A percentile compares a stretch with the other conserved stretches of the same genome.
phyloP scores from a whole-genome alignment of 257 asterid species.

The Solanum dulcamara region DNA sequence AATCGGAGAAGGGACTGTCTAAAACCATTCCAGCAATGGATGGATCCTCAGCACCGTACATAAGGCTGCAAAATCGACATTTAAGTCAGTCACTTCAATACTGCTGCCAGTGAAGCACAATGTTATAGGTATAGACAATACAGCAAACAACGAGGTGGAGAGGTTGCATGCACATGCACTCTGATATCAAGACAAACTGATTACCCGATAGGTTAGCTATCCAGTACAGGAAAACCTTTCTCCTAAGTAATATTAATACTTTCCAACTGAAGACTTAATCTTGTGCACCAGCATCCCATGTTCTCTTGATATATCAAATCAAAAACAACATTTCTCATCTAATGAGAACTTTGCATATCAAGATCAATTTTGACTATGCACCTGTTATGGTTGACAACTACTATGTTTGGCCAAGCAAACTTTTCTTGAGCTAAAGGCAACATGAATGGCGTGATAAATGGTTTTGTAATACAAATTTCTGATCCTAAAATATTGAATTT shows the following conservation, averaged over 20 bases:
- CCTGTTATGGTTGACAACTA: background rate
- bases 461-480: background rate
- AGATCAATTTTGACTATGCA: background rate
- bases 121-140: background rate
- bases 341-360: background rate
- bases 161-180: background rate
- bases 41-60: constrained; percentile 97
- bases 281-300: background rate
- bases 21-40: constrained; percentile 98
- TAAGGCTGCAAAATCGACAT: constrained; percentile 52
- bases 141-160: background rate
- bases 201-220: background rate
- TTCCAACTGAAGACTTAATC: background rate
- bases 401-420: background rate
- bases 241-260: background rate
- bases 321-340: background rate
- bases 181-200: background rate
- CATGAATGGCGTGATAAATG: background rate
- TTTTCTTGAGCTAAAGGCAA: background rate
- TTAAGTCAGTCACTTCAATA: background rate
- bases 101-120: background rate
- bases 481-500: background rate
- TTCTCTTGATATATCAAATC: background rate
- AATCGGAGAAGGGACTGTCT: constrained; percentile 92
- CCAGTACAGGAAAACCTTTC: background rate